Percentiles rank a stretch among this genome's conserved stretches.
Conservation (phyloP, 495 filamentous ascomycete genomes). For the Podospora sp. region DNA sequence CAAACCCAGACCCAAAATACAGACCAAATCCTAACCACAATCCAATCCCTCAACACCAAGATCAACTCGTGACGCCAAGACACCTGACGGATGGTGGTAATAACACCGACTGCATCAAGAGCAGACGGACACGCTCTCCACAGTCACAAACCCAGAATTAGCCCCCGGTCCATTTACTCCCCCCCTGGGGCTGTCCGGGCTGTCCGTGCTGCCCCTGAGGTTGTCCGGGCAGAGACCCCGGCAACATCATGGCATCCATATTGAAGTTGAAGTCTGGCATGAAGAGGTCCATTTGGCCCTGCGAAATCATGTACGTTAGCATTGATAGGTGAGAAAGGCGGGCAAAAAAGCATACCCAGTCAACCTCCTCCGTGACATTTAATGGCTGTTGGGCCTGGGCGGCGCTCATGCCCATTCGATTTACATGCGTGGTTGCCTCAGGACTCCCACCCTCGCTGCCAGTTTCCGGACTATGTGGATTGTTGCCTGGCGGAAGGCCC, state of each 20-base stretch:
- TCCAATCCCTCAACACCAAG: too few relatives aligned
- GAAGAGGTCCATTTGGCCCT: conserved; percentile 14
- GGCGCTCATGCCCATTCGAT: neutral
- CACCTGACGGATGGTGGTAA: too few relatives aligned
- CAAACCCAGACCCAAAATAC: too few relatives aligned
- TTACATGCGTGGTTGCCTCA: neutral
- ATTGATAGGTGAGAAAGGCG: neutral
- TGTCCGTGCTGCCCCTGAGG: neutral
- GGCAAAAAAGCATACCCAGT: neutral
- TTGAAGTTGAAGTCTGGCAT: conserved; percentile 13
- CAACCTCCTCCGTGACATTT: neutral
- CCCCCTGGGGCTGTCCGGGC: neutral
- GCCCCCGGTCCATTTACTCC: neutral
- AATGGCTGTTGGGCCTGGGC: neutral
- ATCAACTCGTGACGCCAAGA: too few relatives aligned
- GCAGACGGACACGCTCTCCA: too few relatives aligned
- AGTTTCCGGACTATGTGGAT: neutral
- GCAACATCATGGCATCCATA: neutral
- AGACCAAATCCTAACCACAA: too few relatives aligned
- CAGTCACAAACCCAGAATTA: too few relatives aligned
- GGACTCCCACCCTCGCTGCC: conserved; percentile 3
- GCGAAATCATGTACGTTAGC: neutral
- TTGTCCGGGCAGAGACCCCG: neutral
- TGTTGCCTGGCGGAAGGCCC: conserved; percentile 34
- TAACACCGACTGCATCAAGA: too few relatives aligned